phyloP scores from a whole-genome alignment of 2,329 filamentous ascomycete genomes.

The Venturia oleaginea region DNA sequence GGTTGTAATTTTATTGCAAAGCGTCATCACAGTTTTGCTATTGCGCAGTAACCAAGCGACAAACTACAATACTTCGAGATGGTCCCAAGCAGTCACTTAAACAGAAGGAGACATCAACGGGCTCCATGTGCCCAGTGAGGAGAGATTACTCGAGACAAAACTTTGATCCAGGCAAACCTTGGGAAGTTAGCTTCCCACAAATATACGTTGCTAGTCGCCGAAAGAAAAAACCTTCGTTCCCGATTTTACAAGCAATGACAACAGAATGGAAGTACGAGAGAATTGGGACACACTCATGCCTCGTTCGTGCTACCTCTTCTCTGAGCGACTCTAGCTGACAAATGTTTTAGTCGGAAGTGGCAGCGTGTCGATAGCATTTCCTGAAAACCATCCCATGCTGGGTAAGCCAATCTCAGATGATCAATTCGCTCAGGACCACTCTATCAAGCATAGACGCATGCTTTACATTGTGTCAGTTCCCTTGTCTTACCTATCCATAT shows the following conservation, averaged over 20 bases:
- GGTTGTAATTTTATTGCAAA: background rate
- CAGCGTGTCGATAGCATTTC: conserved; percentile 24
- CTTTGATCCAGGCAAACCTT: background rate
- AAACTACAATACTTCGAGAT: background rate
- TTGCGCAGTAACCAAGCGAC: background rate
- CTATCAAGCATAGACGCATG: conserved; percentile 28
- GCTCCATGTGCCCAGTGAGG: background rate
- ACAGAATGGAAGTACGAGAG: conserved; percentile 2
- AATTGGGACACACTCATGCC: conserved; percentile 7
- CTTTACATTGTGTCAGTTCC: conserved; percentile 21
- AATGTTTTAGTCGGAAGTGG: conserved; percentile 22
- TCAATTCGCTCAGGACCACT: conserved; percentile 22
- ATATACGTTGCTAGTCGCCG: background rate
- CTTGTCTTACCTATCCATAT: background rate
- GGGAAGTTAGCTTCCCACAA: background rate
- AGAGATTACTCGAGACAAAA: background rate
- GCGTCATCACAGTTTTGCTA: background rate
- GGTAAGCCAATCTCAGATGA: conserved; percentile 25
- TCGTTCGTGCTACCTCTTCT: background rate
- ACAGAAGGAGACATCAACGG: conserved; percentile 6
- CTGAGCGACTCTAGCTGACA: background rate
- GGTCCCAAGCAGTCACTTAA: background rate
- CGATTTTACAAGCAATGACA: background rate
- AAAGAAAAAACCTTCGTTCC: background rate
- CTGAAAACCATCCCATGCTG: conserved; percentile 23